Percentiles rank a stretch among this genome's conserved stretches.
Conservation (phyloP, 306 rosid species). For the Bauhinia variegata region DNA sequence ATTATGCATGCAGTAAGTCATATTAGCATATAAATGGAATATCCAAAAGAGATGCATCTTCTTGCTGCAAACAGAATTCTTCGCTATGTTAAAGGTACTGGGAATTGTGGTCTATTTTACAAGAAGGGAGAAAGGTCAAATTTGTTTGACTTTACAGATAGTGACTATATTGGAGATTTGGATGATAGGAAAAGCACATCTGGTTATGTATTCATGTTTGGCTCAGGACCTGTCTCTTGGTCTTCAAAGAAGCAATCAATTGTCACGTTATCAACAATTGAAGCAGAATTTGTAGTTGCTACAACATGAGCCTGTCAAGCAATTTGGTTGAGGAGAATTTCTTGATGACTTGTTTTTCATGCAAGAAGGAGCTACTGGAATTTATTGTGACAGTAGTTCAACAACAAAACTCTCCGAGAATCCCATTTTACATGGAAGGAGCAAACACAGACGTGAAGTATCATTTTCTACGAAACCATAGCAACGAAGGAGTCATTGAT, state of each 20-base stretch:
- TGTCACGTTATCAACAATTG: background rate
- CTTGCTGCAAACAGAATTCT: background rate
- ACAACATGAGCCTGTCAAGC: slow-evolving; percentile 6
- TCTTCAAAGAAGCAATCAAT: slow-evolving; percentile 2
- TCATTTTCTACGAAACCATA: slow-evolving; percentile 18
- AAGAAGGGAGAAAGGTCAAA: too few species aligned
- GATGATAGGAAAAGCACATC: slow-evolving; percentile 16
- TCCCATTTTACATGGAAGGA: too few species aligned
- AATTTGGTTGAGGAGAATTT: slow-evolving; percentile 12
- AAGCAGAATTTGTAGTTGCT: slow-evolving; percentile 1
- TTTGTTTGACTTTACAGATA: too few species aligned
- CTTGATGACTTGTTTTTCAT: too few species aligned
- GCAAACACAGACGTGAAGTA: background rate
- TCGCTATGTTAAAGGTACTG: too few species aligned
- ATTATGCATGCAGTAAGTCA: slow-evolving; percentile 1
- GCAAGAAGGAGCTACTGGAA: too few species aligned
- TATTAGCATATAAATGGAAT: background rate
- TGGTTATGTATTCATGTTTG: slow-evolving; percentile 13
- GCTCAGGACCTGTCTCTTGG: slow-evolving; percentile 9
- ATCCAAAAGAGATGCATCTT: background rate
- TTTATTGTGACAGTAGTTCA: too few species aligned
- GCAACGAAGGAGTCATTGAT: slow-evolving; percentile 13
- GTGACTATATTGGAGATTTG: too few species aligned
- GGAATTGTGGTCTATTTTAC: too few species aligned
- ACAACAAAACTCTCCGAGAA: too few species aligned